phyloP scores from a whole-genome alignment of 306 rosid genomes.

The Macrotyloma uniflorum region DNA sequence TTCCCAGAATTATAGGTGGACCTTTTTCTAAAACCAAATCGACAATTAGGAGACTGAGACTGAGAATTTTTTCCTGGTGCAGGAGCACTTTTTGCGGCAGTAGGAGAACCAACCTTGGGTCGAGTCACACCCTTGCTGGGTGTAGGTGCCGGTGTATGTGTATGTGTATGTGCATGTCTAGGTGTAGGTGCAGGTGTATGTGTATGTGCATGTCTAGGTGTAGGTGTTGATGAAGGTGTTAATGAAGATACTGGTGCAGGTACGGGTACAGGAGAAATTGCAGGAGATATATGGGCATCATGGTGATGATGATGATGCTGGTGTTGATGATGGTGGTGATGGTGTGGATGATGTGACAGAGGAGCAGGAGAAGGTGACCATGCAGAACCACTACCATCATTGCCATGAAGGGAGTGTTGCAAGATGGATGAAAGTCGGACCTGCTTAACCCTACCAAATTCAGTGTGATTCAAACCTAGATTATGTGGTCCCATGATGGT shows the following conservation, averaged over 20 bases:
- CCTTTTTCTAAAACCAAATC: slow-evolving; percentile 49
- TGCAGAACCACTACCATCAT: slow-evolving; percentile 48
- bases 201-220: slow-evolving; percentile 38
- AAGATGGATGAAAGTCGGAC: slow-evolving; percentile 78
- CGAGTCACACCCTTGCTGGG: slow-evolving; percentile 42
- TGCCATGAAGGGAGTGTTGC: slow-evolving; percentile 74
- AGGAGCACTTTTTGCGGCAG: slow-evolving; percentile 43
- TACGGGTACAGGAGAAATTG: slow-evolving; percentile 58
- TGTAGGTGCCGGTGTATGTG: slow-evolving; percentile 57
- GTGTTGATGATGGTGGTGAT: slow-evolving; percentile 66
- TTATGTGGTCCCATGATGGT: slow-evolving; percentile 82
- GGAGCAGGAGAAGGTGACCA: slow-evolving; percentile 79
- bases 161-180: slow-evolving; percentile 47
- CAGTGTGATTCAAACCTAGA: slow-evolving; percentile 86
- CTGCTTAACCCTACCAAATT: slow-evolving; percentile 90
- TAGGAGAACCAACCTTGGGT: slow-evolving; percentile 58
- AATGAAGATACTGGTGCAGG: too few relatives aligned
- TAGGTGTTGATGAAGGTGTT: too few relatives aligned
- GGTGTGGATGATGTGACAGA: slow-evolving; percentile 49
- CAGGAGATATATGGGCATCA: slow-evolving; percentile 53
- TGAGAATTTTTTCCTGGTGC: slow-evolving; percentile 51
- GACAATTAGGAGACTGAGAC: slow-evolving; percentile 73
- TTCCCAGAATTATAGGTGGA: slow-evolving; percentile 47
- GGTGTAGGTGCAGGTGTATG: slow-evolving; percentile 51
- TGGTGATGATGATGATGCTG: slow-evolving; percentile 66